These are phyloP conservation scores for Solanum hybrid DNA, from an alignment of 305 asterid genomes.

Conservation along the genomic window DNA sequence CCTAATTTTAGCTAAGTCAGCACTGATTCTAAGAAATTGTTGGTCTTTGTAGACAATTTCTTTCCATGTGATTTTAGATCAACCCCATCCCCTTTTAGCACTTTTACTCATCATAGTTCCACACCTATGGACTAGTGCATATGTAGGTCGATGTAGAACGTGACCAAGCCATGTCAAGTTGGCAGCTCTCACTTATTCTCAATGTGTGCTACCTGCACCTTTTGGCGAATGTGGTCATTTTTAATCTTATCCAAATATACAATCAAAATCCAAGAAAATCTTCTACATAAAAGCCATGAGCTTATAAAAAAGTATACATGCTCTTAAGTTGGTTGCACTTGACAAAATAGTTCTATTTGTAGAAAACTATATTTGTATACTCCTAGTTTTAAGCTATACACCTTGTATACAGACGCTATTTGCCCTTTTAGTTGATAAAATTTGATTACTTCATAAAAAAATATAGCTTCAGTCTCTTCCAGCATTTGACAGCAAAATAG, in stretches of 20 bases:
- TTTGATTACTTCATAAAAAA: neutral
- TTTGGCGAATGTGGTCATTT: neutral
- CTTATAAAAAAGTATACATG: constrained; percentile 1
- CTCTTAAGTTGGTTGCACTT: constrained; percentile 19
- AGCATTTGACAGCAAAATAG: neutral
- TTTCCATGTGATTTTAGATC: neutral
- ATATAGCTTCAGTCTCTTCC: neutral
- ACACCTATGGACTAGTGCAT: neutral
- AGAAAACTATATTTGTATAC: neutral
- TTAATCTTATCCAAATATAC: neutral
- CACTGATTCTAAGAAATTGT: neutral
- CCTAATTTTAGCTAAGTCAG: neutral
- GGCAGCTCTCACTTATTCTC: neutral
- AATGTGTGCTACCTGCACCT: neutral
- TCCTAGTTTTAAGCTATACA: neutral
- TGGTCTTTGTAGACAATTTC: neutral
- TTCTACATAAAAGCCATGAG: neutral
- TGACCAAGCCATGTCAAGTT: neutral
- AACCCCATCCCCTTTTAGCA: neutral
- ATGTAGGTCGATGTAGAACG: neutral
- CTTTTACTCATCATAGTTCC: neutral
- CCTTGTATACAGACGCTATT: neutral
- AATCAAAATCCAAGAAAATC: constrained; percentile 3
- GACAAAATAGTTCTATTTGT: neutral
- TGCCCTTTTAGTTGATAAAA: neutral